Evolutionary conservation across 176 grass and related monocot genomes (phyloP), one percentile per base, ranked within the genome.

Genomic region (Lolium rigidum): DNA sequence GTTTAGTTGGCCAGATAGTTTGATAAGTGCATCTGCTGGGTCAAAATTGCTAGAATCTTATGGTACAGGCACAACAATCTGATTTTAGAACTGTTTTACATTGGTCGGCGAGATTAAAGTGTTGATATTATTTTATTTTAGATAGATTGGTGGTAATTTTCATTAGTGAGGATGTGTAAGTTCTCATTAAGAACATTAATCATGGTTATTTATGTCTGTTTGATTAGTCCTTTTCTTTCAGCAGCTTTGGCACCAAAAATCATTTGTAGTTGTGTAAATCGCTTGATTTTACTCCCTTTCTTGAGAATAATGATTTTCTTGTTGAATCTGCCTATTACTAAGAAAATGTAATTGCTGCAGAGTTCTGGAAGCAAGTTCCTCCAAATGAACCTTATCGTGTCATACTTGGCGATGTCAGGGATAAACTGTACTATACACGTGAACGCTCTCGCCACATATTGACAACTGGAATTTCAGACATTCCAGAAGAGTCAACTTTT

Each of bases 321-420:
- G 43, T 44, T 62, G 16, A 67, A 77, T 74, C 74, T 88, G 16
- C 18, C 37, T 52, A 46, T 80, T 52, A 68, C 62, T 90, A 74
- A 92, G 74, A 75, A 62, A 82, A 66, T 66, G 44, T 89, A 85
- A 13, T 66, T 14, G 13, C 74, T 86, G 81, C 88, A 99, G 97
- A 96, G 85, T 99, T 99, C 86, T 99, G 97, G 97, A 99, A 99
- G 80, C 92, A 91, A 63, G 71, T 99, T 91, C 97, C 97, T 88
- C 37, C 87, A 62, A 99, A 90, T 70, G 97, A 99, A 89, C 94
- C 97, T 72, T 99, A 99, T 86, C 97, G 97, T 84, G 97, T 99
- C 46, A 92, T 99, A 82, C 97, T 99, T 83, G 92, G 77, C 79
- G 94, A 91, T 88, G 97, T 99, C 79, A 96, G 97, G 85, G 94